These are phyloP conservation scores for Chalciporus sphaerocephalus DNA, from an alignment of 768 basidiomycete genomes.

Conservation along the genomic window DNA sequence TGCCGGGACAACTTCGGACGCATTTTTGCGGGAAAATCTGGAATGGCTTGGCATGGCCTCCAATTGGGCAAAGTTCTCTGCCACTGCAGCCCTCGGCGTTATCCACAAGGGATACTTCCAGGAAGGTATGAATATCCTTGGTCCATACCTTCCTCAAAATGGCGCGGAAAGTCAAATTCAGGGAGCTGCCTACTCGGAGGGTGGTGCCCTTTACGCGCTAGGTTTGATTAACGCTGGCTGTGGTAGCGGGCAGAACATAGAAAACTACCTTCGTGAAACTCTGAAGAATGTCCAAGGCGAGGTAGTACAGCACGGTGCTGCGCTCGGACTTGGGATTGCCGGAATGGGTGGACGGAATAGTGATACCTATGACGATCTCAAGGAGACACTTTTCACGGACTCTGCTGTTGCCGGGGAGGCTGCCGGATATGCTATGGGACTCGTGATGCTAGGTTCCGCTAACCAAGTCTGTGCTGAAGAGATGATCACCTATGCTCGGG, in stretches of 20 bases:
- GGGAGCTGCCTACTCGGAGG: slow-evolving; percentile 87
- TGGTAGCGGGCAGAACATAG: slow-evolving; percentile 63
- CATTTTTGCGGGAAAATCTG: slow-evolving; percentile 90
- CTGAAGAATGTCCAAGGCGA: slow-evolving; percentile 74
- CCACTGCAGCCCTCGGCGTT: slow-evolving; percentile 93
- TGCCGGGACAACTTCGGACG: slow-evolving; percentile 94
- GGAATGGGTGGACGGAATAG: slow-evolving; percentile 89
- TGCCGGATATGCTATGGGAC: slow-evolving; percentile 94
- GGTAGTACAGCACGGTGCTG: slow-evolving; percentile 95
- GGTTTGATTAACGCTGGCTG: slow-evolving; percentile 93
- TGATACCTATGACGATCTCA: slow-evolving; percentile 89
- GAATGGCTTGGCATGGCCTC: slow-evolving; percentile 94
- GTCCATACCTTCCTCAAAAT: slow-evolving; percentile 85
- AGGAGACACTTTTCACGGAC: slow-evolving; percentile 85
- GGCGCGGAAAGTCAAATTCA: slow-evolving; percentile 72
- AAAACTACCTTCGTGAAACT: slow-evolving; percentile 73
- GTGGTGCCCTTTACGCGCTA: slow-evolving; percentile 91
- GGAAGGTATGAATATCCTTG: slow-evolving; percentile 87
- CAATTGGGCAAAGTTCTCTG: slow-evolving; percentile 99
- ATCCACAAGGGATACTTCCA: slow-evolving; percentile 97
- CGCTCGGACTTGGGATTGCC: slow-evolving; percentile 92
- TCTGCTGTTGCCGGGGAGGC: slow-evolving; percentile 96
- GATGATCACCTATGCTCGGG: slow-evolving; percentile 93
- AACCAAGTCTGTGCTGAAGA: slow-evolving; percentile 77
- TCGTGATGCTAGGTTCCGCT: slow-evolving; percentile 96